Base-by-base conservation (phyloP, 768 basidiomycete genomes). In the Suillus variegatus region DNA sequence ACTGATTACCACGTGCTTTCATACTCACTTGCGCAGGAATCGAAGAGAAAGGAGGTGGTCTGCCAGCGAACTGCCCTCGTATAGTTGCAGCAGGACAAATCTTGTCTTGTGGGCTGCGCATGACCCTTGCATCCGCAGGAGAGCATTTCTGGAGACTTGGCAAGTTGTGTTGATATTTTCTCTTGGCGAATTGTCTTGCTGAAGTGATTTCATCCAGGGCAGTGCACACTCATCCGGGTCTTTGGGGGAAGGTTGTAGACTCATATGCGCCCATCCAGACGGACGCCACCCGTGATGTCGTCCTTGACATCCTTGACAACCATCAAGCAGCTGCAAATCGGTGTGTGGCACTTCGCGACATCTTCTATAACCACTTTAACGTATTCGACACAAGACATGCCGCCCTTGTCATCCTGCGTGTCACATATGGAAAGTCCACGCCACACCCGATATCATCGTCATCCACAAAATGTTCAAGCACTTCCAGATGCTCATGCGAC, bases 61-160 rank as follows among this genome's bases (percentile, higher is more conserved):
- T 79, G 6, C 73, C 85, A 18, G 83, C 82, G 1, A 87, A 88
- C 68, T 77, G 88, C 62, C 88, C 88, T 32, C 73, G 77, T 4
- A 79, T 78, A 10, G 85, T 89, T 55, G 81, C 88, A 1, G 87
- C 83, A 0, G 88, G 88, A 6, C 86, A 88, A 65, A 84, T 85
- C 0, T 69, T 88, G 4, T 85, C 84, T 0, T 85, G 86, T 3
- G 88, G 87, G 1, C 84, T 88, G 80, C 76, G 87, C 0, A 80
- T 85, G 65, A 70, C 88, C 57, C 77, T 88, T 14, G 84, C 84
- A 4, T 82, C 82, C 0, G 83, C 83, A 3, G 87, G 86, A 2
- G 87, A 87, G 32, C 78, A 82, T 46, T 86, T 88, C 70, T 85
- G 86, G 73, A 86, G 84, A 73, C 83, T 88, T 77, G 80, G 88